Percentiles rank a stretch among this genome's conserved stretches.
These are phyloP conservation scores for Avicennia marina DNA, from an alignment of 257 asterid genomes.

Conservation along the genomic window DNA sequence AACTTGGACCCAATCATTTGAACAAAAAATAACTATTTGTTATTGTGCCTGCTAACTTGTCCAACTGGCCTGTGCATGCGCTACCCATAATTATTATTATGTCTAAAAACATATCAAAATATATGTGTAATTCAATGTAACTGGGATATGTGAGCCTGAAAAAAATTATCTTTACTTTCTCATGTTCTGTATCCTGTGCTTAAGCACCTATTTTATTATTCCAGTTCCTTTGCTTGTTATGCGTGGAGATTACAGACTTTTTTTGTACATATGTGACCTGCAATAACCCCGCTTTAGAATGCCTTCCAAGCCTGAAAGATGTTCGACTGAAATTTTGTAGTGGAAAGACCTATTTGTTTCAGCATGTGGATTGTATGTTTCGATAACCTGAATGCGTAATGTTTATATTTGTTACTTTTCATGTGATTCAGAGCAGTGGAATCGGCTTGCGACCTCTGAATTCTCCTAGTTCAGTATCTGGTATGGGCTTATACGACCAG, in stretches of 20 bases:
- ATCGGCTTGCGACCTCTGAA: slow-evolving; percentile 78
- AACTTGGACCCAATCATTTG: too few relatives aligned
- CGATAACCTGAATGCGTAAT: slow-evolving; percentile 9
- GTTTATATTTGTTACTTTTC: slow-evolving; percentile 13
- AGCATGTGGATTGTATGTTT: slow-evolving; percentile 1
- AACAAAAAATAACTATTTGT: too few relatives aligned
- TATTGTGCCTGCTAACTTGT: not conserved
- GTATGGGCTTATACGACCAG: slow-evolving; percentile 85
- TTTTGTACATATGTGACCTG: not conserved
- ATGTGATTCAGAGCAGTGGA: slow-evolving; percentile 61
- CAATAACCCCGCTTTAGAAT: slow-evolving; percentile 9
- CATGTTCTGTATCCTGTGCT: not conserved
- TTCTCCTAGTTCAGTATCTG: slow-evolving; percentile 65
- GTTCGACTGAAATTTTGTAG: not conserved
- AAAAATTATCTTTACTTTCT: slow-evolving; percentile 5
- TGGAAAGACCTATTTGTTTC: not conserved
- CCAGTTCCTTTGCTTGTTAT: slow-evolving; percentile 5
- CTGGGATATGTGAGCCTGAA: slow-evolving; percentile 8
- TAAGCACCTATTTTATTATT: not conserved
- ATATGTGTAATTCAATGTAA: too few relatives aligned
- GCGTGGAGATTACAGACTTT: not conserved
- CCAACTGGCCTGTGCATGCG: too few relatives aligned
- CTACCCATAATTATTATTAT: too few relatives aligned
- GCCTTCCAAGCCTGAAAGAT: slow-evolving; percentile 9
- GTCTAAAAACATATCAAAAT: too few relatives aligned